Base-by-base conservation (phyloP, 2,329 filamentous ascomycete species). In the Bipolaris oryzae region DNA sequence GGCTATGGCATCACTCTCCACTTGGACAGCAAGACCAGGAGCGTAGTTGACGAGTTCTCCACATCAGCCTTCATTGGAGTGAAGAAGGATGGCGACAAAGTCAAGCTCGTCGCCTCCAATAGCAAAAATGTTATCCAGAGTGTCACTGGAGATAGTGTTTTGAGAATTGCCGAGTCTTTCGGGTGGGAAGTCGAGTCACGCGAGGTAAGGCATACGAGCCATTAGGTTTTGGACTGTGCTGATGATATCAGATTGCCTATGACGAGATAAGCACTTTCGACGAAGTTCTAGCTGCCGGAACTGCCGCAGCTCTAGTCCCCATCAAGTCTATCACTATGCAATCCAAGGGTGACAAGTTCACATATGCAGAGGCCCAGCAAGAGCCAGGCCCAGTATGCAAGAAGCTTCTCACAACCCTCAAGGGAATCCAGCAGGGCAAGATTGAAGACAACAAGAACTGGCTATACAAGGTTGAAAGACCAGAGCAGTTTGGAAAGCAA, bases 1-100 rank as follows among this genome's bases (percentile, higher is more conserved):
- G 94, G 94, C 31, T 98, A 85, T 72, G 93, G 91, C n/a, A 98
- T 98, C 71, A 98, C 94, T 1, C 82, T 98, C 70, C 94, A 98
- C 75, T 81, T 98, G 52, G 95, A 98, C 78, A 95, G 90, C 75
- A 87, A 88, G 71, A 90, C 86, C 9, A 85, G 93, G 67, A 89
- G 86, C 57, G 92, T 96, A 75, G 86, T 99, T 60, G 94, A 99
- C 71, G 94, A 99, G 82, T 99, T 98, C 74, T 95, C 90, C 65
- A 98, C 95, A 0, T 93, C 89, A 61, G 94, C 92, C 0, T 98
- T 99, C 76, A 89, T 98, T 62, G 95, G 92, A 3, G 89, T 91
- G 5, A 82, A 84, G 64, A 83, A 83, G 53, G 80, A 87, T 41
- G 85, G 82, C 3, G 82, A 82, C 16, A 77, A 84, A 28, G 81